Evolutionary conservation across 257 asterid species (phyloP), one percentile per base, ranked within the genome.

Genomic region (Thymus mandschuricus): DNA sequence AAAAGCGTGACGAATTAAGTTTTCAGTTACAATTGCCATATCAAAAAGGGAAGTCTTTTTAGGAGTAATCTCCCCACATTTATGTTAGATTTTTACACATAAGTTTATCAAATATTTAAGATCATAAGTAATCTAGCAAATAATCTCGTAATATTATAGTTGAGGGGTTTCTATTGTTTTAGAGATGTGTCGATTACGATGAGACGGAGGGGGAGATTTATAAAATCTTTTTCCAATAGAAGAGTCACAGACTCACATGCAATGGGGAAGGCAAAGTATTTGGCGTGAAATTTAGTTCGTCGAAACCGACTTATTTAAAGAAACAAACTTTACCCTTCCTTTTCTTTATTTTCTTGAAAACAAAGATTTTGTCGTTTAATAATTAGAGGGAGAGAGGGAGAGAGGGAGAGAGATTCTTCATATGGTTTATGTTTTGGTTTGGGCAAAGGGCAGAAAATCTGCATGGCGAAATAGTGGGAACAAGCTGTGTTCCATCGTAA

Each of bases 391-490:
- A 9, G 7, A 10, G 21, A 2, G 0, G 52, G 3, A 48, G 1
- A 44, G 50, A 4, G 21, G 21, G 21, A 21, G 21, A 21, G 21
- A 21, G 21, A 21, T 21, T 62, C 58, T 55, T 28, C 12, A 8
- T 60, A 49, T 21, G 21, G 21, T 3, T 60, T 29, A 29, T 27
- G 65, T 3, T 35, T 21, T 21, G 21, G 21, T 21, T 21, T 21
- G 21, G 21, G 21, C 21, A 21, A 21, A 21, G 21, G 50, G 71
- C 72, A 69, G 67, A 60, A 70, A 69, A 72, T 69, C 60, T 78
- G 86, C 86, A 81, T 78, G 86, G 86, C 77, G 58, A 72, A 81
- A 72, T 68, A 78, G 75, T 71, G 69, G 46, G 45, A 49, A 64
- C 74, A 31, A 73, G 68, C 74, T 60, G 69, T 66, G 66, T 6